Evolutionary conservation across 2,329 filamentous ascomycete genomes (phyloP).

Genomic region (Grosmannia clavigera): DNA sequence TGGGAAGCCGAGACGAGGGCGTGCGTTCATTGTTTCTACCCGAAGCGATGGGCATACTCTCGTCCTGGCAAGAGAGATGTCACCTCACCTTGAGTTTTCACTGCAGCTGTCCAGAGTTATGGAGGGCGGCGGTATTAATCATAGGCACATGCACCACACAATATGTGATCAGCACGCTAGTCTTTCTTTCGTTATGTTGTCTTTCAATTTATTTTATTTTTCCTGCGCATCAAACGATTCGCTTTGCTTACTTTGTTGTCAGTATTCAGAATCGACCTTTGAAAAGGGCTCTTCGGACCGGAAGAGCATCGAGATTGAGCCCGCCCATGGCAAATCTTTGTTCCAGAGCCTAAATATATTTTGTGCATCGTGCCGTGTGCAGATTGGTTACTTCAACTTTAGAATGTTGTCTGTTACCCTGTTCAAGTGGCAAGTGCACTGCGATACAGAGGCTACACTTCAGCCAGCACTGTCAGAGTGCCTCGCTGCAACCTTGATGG

Average conservation of each 20-base stretch:
- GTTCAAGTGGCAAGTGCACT: slow-evolving; percentile 46
- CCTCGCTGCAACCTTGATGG: slow-evolving; percentile 38
- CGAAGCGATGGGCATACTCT: slow-evolving; percentile 6
- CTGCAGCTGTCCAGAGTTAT: slow-evolving; percentile 35
- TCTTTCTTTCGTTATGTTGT: slow-evolving; percentile 1
- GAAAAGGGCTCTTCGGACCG: slow-evolving; percentile 17
- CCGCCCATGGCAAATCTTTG: background rate
- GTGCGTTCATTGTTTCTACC: slow-evolving; percentile 1
- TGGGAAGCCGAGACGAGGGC: slow-evolving; percentile 6
- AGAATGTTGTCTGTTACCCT: slow-evolving; percentile 33
- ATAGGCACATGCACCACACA: slow-evolving; percentile 28
- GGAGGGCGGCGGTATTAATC: slow-evolving; percentile 32
- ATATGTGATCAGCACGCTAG: no score
- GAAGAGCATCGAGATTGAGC: slow-evolving; percentile 13
- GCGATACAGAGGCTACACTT: slow-evolving; percentile 12
- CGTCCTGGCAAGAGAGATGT: slow-evolving; percentile 2
- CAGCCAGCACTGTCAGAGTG: slow-evolving; percentile 27
- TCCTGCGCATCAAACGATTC: background rate
- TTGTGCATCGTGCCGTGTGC: slow-evolving; percentile 32
- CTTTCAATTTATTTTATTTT: background rate
- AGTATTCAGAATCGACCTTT: slow-evolving; percentile 26
- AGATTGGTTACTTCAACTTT: slow-evolving; percentile 36
- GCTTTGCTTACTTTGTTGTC: background rate
- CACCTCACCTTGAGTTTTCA: slow-evolving; percentile 29
- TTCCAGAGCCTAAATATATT: slow-evolving; percentile 24